Conservation (phyloP, 257 asterid species). For the Leptodermis oblonga region DNA sequence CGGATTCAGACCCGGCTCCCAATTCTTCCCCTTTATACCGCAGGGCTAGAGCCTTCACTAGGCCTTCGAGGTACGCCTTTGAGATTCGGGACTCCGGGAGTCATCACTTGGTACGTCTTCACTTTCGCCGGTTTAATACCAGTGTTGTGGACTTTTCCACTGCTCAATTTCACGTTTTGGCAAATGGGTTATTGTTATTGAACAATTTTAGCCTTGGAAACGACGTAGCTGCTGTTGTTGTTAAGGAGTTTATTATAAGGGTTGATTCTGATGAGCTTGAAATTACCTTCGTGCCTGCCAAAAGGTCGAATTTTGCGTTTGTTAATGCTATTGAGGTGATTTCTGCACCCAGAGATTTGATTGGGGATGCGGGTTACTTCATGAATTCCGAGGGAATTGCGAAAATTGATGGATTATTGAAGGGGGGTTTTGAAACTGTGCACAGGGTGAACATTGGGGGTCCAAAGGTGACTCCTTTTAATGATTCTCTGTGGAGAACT, state of each 20-base stretch:
- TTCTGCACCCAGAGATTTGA: constrained; percentile 74
- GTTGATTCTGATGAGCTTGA: constrained; percentile 45
- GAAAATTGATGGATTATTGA: constrained; percentile 50
- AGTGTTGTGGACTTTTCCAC: constrained; percentile 15
- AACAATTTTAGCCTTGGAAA: constrained; percentile 40
- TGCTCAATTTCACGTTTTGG: constrained; percentile 76
- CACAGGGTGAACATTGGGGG: constrained; percentile 89
- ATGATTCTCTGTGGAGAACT: constrained; percentile 91
- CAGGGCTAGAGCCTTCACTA: constrained; percentile 63
- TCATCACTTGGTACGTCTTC: constrained; percentile 76
- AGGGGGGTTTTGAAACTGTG: constrained; percentile 69
- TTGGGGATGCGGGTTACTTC: constrained; percentile 59
- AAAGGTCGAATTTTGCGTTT: constrained; percentile 48
- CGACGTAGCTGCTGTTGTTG: constrained; percentile 6
- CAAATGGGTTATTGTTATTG: constrained; percentile 60
- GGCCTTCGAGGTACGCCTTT: constrained; percentile 58
- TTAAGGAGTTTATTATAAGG: constrained; percentile 71
- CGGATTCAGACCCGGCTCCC: constrained; percentile 21
- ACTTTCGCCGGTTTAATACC: constrained; percentile 38
- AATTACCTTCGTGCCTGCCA: constrained; percentile 48
- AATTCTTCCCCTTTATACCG: constrained; percentile 50
- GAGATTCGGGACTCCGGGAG: constrained; percentile 45
- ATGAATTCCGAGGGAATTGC: constrained; percentile 44
- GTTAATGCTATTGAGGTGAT: constrained; percentile 85
- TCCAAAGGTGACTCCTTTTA: constrained; percentile 80